Percentiles rank a stretch among this genome's conserved stretches.
phyloP scores from a whole-genome alignment of 2,329 filamentous ascomycete species.

The Pseudocercospora cruenta region DNA sequence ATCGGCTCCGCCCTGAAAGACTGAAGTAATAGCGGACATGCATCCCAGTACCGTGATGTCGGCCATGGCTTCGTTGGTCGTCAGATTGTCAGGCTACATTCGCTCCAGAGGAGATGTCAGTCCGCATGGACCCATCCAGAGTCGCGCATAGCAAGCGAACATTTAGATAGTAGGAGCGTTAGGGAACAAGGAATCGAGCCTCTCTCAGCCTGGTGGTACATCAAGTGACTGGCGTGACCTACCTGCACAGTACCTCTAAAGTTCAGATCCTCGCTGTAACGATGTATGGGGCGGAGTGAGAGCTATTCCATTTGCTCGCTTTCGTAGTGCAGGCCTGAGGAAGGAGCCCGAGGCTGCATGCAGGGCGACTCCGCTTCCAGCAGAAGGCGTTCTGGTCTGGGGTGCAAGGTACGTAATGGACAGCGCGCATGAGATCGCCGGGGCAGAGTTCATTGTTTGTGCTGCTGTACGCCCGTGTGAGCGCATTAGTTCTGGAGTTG shows the following conservation, averaged over 20 bases:
- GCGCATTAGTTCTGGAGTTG: neutral
- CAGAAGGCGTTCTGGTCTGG: neutral
- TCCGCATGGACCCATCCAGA: neutral
- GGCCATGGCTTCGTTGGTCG: slow-evolving; percentile 21
- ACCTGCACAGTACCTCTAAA: neutral
- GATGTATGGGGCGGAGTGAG: slow-evolving; percentile 1
- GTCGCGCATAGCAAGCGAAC: neutral
- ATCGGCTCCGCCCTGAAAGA: slow-evolving; percentile 48
- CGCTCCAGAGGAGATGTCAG: neutral
- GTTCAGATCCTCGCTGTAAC: neutral
- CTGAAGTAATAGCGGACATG: slow-evolving; percentile 47
- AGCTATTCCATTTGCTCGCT: neutral
- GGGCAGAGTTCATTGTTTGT: neutral
- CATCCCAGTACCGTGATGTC: slow-evolving; percentile 44
- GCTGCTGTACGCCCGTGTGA: neutral
- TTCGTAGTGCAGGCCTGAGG: neutral
- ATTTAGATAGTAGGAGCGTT: neutral
- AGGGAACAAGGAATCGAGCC: neutral
- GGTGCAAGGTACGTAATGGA: neutral
- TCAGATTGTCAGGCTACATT: neutral
- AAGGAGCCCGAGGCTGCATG: slow-evolving; percentile 7
- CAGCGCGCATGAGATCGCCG: neutral
- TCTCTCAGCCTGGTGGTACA: neutral
- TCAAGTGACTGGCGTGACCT: slow-evolving; percentile 2
- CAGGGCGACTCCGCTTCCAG: neutral